Evolutionary conservation across 164 flowering plant species (phyloP).

Genomic region (Platanus orientalis): DNA sequence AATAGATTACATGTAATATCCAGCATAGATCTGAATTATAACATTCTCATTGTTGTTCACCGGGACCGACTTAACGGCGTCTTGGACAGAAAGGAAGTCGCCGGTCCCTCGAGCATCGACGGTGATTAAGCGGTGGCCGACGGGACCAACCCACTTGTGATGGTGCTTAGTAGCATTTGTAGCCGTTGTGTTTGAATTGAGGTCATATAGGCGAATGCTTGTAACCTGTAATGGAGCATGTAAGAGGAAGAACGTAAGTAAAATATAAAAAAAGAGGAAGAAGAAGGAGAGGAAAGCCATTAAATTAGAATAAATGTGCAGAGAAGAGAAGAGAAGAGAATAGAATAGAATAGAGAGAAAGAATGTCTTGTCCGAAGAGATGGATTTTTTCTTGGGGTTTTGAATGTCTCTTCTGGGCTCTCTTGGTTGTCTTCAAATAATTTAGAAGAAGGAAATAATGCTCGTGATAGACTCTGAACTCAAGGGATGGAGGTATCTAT

Average conservation of each 20-base stretch:
- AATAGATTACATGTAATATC: conserved; percentile 53
- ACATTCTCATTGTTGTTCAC: conserved; percentile 51
- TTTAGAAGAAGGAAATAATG: neutral
- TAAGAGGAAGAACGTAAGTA: neutral
- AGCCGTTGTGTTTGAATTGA: neutral
- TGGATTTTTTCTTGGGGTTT: neutral
- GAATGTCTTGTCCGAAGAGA: conserved; percentile 5
- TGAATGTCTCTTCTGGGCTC: neutral
- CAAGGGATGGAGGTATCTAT: neutral
- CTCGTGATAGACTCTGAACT: neutral
- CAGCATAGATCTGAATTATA: conserved; percentile 57
- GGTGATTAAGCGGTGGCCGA: conserved; percentile 50
- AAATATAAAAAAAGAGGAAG: neutral
- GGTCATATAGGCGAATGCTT: conserved; percentile 1
- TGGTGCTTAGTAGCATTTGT: conserved; percentile 17
- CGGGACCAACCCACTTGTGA: conserved; percentile 63
- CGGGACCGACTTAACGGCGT: conserved; percentile 65
- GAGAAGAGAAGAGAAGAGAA: neutral
- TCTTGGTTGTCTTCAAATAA: neutral
- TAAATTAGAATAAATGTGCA: conserved; percentile 9
- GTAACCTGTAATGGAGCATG: conserved; percentile 1
- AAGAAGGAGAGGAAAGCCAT: conserved; percentile 9
- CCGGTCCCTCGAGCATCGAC: conserved; percentile 58
- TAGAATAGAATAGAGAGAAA: neutral
- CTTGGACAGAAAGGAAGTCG: conserved; percentile 68